Percentiles rank a stretch among this genome's conserved stretches.
Conservation (phyloP, 352 stramenopile genomes). For the Pythium coloratum region DNA sequence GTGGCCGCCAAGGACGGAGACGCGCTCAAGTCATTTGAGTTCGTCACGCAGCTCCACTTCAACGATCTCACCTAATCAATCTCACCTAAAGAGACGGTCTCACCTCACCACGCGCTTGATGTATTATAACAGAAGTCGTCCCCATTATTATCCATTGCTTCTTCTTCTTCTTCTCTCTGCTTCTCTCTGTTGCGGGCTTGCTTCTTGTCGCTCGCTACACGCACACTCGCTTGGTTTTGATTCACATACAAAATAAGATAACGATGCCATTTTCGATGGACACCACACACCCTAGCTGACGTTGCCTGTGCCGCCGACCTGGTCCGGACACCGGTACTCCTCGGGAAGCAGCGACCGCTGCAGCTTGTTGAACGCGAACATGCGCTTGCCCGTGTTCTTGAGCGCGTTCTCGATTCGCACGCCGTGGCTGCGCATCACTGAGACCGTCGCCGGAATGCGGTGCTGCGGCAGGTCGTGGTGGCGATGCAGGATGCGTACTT, state of each 20-base stretch:
- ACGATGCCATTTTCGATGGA: not conserved
- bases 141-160: not conserved
- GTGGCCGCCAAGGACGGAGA: constrained; percentile 33
- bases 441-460: constrained; percentile 76
- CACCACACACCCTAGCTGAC: constrained; percentile 50
- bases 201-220: not conserved
- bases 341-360: constrained; percentile 85
- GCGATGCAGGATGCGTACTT: constrained; percentile 85
- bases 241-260: constrained; percentile 15
- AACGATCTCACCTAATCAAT: constrained; percentile 40
- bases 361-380: constrained; percentile 89
- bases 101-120: not conserved
- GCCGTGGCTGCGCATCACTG: constrained; percentile 85
- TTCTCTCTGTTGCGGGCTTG: not conserved
- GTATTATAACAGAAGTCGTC: constrained; percentile 3
- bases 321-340: constrained; percentile 84
- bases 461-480: constrained; percentile 79
- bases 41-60: constrained; percentile 74
- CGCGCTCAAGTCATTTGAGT: constrained; percentile 54
- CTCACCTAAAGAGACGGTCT: not conserved
- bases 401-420: constrained; percentile 88
- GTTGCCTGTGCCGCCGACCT: constrained; percentile 81
- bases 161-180: not conserved
- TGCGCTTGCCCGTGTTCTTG: constrained; percentile 89
- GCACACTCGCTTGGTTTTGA: not conserved